Evolutionary conservation across 2,329 filamentous ascomycete genomes (phyloP).

Genomic region (Talaromyces sp.): DNA sequence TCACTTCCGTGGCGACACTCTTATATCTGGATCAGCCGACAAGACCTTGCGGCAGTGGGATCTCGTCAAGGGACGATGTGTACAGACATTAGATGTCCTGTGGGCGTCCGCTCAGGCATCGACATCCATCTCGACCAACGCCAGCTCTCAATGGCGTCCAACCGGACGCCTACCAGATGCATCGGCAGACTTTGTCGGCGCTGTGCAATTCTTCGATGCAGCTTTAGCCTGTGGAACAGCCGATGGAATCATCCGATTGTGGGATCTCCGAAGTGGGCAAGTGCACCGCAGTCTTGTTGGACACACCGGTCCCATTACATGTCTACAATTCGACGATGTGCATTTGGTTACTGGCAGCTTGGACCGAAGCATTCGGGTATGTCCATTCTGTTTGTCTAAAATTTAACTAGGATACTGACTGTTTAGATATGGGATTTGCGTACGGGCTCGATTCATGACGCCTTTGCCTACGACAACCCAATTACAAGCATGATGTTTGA

Average conservation of each 20-base stretch:
- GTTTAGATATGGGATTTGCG: conserved; percentile 94
- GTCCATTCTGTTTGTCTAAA: conserved; percentile 32
- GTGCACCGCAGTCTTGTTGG: conserved; percentile 95
- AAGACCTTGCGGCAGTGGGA: conserved; percentile 99
- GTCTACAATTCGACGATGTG: conserved; percentile 92
- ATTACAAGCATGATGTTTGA: conserved; percentile 99
- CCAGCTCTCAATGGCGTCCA: conserved; percentile 66
- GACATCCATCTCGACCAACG: conserved; percentile 59
- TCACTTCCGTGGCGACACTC: conserved; percentile 80
- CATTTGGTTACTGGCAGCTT: conserved; percentile 90
- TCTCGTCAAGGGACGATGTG: conserved; percentile 91
- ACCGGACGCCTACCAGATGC: conserved; percentile 60
- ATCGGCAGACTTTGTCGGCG: conserved; percentile 86
- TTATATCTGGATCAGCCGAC: conserved; percentile 94
- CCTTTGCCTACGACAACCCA: conserved; percentile 89
- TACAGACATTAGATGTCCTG: conserved; percentile 95
- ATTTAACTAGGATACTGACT: conserved; percentile 22
- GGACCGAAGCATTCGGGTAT: conserved; percentile 89
- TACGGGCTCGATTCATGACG: conserved; percentile 91
- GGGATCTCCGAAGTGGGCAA: conserved; percentile 94
- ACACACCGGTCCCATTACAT: conserved; percentile 91
- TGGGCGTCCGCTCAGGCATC: conserved; percentile 94
- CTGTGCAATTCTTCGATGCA: conserved; percentile 92
- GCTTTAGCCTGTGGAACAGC: conserved; percentile 94
- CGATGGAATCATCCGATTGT: conserved; percentile 93